Evolutionary conservation across 345 rosid genomes (phyloP).

Genomic region (Citrus trifoliata): DNA sequence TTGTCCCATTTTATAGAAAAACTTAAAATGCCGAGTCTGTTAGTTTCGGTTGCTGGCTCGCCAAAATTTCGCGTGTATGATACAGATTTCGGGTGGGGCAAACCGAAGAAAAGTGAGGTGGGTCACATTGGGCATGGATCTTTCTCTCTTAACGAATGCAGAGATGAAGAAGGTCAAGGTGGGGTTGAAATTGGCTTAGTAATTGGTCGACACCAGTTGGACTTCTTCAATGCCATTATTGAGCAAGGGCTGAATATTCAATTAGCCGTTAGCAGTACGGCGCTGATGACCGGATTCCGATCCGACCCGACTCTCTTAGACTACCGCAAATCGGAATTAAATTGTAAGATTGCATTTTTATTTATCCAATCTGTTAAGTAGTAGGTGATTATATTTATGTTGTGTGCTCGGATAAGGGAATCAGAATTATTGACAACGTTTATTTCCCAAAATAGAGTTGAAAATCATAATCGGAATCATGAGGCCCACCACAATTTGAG

Average conservation of each 20-base stretch:
- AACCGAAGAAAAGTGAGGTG: slow-evolving; percentile 16
- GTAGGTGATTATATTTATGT: no score
- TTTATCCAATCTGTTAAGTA: no score
- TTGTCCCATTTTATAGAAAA: not conserved
- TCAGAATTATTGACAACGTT: no score
- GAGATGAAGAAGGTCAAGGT: slow-evolving; percentile 24
- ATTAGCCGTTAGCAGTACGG: no score
- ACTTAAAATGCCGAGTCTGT: slow-evolving; percentile 13
- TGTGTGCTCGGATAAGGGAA: fast-evolving
- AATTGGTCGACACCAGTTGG: slow-evolving; percentile 6
- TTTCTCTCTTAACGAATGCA: slow-evolving; percentile 13
- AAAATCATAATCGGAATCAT: no score
- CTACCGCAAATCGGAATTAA: no score
- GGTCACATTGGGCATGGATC: slow-evolving; percentile 14
- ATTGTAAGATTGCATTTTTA: no score
- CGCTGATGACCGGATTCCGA: no score
- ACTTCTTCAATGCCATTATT: slow-evolving; percentile 3
- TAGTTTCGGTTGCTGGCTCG: slow-evolving; percentile 26
- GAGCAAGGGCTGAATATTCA: not conserved
- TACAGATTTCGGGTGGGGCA: slow-evolving; percentile 28
- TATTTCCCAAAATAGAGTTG: no score
- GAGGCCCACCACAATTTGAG: fast-evolving
- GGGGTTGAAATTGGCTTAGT: slow-evolving; percentile 28
- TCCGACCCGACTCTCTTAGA: no score
- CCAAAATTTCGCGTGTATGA: slow-evolving; percentile 25